Evolutionary conservation across 2,329 filamentous ascomycete genomes (phyloP).

Genomic region (Cytospora paraplurivora): DNA sequence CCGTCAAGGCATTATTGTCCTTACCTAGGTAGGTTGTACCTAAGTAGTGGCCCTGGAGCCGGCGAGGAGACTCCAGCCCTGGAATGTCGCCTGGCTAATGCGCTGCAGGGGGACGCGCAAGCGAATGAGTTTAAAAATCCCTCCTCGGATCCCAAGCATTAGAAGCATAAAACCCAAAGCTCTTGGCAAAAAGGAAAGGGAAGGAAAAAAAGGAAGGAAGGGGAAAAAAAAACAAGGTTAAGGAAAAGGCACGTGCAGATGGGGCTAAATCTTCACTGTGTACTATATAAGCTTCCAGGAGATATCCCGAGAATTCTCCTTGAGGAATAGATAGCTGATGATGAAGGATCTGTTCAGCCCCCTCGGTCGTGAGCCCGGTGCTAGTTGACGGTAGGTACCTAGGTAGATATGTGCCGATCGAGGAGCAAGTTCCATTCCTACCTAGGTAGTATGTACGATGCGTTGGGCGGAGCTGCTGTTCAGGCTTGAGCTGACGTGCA

Average conservation of each 20-base stretch:
- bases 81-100: conserved; percentile 14
- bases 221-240: too few species aligned
- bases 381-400: too few species aligned
- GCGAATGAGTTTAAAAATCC: conserved; percentile 28
- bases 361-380: neutral
- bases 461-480: too few species aligned
- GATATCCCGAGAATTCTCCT: conserved; percentile 15
- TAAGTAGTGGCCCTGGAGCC: neutral
- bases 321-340: neutral
- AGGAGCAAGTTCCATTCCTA: too few species aligned
- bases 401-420: too few species aligned
- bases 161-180: conserved; percentile 20
- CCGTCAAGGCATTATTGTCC: too few species aligned
- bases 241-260: too few species aligned
- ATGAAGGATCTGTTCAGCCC: conserved; percentile 7
- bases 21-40: too few species aligned
- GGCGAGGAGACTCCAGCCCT: neutral
- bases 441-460: too few species aligned
- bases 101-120: conserved; percentile 14
- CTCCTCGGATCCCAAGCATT: conserved; percentile 24
- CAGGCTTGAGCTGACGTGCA: too few species aligned
- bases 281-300: neutral
- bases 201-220: too few species aligned
- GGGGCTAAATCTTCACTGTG: too few species aligned
- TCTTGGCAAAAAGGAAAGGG: neutral